A percentile compares a stretch with the other conserved stretches of the same genome.
Evolutionary conservation across 2,329 filamentous ascomycete species (phyloP).

Genomic region (Sordariomycetes sp.): DNA sequence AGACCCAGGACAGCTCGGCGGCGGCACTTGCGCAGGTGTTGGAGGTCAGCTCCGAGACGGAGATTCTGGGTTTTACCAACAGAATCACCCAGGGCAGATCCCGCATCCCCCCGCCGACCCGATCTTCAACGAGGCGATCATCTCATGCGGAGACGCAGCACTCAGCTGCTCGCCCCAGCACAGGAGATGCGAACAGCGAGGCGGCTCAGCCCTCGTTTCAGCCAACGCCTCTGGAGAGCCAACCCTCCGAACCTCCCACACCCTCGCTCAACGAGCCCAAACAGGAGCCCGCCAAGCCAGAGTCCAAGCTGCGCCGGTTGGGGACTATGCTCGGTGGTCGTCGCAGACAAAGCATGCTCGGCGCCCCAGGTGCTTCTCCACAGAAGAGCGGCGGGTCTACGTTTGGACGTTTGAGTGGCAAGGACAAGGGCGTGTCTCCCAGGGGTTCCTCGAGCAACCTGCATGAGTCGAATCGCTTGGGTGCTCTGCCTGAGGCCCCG

Average conservation of each 20-base stretch:
- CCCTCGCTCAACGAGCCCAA: constrained; percentile 1
- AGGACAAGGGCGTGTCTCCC: constrained; percentile 47
- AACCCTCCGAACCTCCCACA: background rate
- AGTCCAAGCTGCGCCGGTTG: constrained; percentile 52
- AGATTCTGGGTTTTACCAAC: constrained; percentile 66
- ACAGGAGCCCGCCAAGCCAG: constrained; percentile 26
- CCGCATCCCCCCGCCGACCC: constrained; percentile 19
- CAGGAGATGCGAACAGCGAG: constrained; percentile 6
- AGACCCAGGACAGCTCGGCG: constrained; percentile 64
- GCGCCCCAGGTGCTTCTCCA: constrained; percentile 48
- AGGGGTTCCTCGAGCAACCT: constrained; percentile 51
- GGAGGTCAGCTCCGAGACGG: constrained; percentile 77
- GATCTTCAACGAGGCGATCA: constrained; percentile 30
- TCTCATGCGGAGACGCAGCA: constrained; percentile 20
- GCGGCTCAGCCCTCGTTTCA: constrained; percentile 1
- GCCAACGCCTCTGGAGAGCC: background rate
- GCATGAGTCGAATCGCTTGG: constrained; percentile 42
- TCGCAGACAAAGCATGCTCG: constrained; percentile 57
- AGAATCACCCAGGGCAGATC: constrained; percentile 31
- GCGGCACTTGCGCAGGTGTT: constrained; percentile 73
- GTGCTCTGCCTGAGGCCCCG: constrained; percentile 49
- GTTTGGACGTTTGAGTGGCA: constrained; percentile 58
- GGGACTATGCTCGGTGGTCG: constrained; percentile 59
- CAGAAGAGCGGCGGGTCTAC: constrained; percentile 37
- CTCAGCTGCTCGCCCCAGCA: constrained; percentile 15